Conservation (phyloP, 2,329 filamentous ascomycete genomes). For the Talaromyces sp. region DNA sequence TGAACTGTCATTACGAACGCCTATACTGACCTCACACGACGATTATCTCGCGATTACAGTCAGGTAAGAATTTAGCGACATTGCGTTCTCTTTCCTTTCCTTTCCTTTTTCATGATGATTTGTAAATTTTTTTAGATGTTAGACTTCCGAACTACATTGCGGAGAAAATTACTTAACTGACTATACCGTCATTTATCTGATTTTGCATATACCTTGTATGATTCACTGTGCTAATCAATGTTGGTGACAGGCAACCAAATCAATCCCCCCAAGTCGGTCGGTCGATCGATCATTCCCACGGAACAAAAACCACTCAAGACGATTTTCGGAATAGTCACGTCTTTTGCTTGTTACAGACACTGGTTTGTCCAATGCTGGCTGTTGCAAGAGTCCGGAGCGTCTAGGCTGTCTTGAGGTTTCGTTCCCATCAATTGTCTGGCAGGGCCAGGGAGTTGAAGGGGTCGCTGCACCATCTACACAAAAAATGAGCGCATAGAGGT, state of each 20-base stretch:
- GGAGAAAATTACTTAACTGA: slow-evolving; percentile 29
- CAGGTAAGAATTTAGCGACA: neutral
- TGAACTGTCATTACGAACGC: neutral
- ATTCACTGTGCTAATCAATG: slow-evolving; percentile 13
- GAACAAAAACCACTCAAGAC: neutral
- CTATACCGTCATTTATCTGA: neutral
- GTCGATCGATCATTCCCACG: neutral
- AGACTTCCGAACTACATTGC: slow-evolving; percentile 44
- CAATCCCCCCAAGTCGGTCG: neutral
- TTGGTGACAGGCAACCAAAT: slow-evolving; percentile 12
- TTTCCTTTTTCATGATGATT: slow-evolving; percentile 31
- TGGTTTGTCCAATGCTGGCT: neutral
- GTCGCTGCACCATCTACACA: neutral
- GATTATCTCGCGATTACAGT: neutral
- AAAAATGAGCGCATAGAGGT: neutral
- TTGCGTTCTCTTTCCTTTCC: neutral
- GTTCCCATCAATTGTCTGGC: neutral
- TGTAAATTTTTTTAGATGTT: slow-evolving; percentile 43
- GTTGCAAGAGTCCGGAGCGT: neutral
- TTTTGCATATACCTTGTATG: neutral
- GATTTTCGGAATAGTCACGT: neutral
- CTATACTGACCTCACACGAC: neutral
- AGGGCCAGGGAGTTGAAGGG: neutral
- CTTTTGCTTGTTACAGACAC: neutral
- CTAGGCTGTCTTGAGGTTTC: neutral